phyloP scores from a whole-genome alignment of 2,329 filamentous ascomycete species.

The Penicillium sp. region DNA sequence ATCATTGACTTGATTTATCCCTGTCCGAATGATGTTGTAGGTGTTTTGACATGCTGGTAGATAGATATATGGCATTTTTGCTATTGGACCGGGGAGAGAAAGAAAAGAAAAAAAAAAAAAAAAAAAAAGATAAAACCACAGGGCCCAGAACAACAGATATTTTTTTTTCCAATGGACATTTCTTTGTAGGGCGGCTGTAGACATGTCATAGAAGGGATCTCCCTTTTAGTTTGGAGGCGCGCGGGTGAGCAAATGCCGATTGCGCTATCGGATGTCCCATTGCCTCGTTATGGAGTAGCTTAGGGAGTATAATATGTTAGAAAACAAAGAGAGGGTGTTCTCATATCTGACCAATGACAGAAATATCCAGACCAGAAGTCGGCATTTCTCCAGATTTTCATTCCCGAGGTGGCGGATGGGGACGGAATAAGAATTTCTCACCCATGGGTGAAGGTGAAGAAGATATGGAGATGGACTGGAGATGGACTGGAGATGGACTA shows the following conservation, averaged over 20 bases:
- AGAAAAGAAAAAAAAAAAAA: background rate
- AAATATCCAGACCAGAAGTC: background rate
- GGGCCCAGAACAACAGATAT: background rate
- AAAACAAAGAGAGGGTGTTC: background rate
- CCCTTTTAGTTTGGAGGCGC: background rate
- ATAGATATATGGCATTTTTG: background rate
- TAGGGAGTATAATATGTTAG: background rate
- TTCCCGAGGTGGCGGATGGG: background rate
- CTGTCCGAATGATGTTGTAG: background rate
- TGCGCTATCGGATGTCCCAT: background rate
- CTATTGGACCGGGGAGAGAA: conserved; percentile 4
- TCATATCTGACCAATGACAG: background rate
- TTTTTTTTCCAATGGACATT: background rate
- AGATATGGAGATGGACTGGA: background rate
- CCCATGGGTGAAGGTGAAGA: background rate
- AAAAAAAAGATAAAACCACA: background rate
- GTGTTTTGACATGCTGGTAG: background rate
- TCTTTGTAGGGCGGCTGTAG: conserved; percentile 3
- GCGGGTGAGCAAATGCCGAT: background rate
- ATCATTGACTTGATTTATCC: background rate
- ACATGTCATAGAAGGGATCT: background rate
- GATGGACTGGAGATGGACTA: too few species aligned
- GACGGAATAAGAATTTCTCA: background rate
- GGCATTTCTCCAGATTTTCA: conserved; percentile 7
- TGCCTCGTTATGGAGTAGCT: background rate